phyloP scores from a whole-genome alignment of 352 stramenopile genomes.

The Phytophthora aleatoria region DNA sequence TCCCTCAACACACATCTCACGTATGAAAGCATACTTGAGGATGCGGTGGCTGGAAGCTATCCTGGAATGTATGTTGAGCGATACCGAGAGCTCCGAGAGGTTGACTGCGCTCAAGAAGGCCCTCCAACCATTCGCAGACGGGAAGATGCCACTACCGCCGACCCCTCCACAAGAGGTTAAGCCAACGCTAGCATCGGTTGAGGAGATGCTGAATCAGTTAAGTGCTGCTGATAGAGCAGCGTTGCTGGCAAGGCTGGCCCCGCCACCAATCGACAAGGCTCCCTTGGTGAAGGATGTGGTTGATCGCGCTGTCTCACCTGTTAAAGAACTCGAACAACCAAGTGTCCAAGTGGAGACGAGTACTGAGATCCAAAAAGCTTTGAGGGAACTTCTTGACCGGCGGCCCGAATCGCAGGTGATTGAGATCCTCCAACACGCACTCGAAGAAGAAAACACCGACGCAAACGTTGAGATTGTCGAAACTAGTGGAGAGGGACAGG shows the following conservation, averaged over 20 bases:
- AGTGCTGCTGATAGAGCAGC: conserved; percentile 30
- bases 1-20: conserved; percentile 28
- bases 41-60: conserved; percentile 67
- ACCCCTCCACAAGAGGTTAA: not conserved
- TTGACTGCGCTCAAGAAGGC: conserved; percentile 54
- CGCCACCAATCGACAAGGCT: conserved; percentile 1
- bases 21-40: conserved; percentile 62
- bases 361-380: conserved; percentile 36
- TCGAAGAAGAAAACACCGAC: conserved; percentile 7
- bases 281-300: conserved; percentile 7
- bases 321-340: conserved; percentile 25
- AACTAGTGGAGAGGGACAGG: not conserved
- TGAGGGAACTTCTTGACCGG: conserved; percentile 43
- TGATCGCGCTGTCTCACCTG: conserved; percentile 43
- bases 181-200: conserved; percentile 21
- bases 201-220: conserved; percentile 41
- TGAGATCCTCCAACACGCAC: conserved; percentile 35
- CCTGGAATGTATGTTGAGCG: conserved; percentile 41
- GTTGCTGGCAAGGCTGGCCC: conserved; percentile 34
- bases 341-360: not conserved
- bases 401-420: conserved; percentile 51
- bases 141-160: conserved; percentile 24
- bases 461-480: not conserved
- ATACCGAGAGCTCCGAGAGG: conserved; percentile 51
- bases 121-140: conserved; percentile 54